These are phyloP conservation scores for Pleurozium schreberi DNA, from an alignment of 225 moss, liverwort and hornwort genomes.

Conservation along the genomic window DNA sequence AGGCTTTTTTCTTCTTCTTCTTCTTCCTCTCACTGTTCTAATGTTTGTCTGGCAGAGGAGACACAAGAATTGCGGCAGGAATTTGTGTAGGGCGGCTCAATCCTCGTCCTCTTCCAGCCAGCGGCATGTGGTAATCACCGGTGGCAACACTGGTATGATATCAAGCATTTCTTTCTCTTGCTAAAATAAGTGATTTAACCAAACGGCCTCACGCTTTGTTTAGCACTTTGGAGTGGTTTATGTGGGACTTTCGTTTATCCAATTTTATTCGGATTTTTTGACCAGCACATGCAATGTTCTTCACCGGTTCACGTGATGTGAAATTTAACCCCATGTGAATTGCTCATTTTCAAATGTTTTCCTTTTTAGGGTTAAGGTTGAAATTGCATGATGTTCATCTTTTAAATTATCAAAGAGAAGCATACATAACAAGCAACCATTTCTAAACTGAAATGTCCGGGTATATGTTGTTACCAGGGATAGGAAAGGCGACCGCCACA, in stretches of 20 bases:
- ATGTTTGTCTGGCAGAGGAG: not conserved
- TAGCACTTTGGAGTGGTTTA: not conserved
- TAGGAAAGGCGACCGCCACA: slow-evolving; percentile 73
- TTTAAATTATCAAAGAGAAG: not conserved
- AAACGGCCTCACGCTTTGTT: not conserved
- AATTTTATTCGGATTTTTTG: not conserved
- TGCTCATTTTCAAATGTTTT: not conserved
- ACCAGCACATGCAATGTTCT: not conserved
- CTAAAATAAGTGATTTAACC: not conserved
- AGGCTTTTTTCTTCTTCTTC: too few relatives aligned
- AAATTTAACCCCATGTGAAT: not conserved
- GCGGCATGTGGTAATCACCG: slow-evolving; percentile 69
- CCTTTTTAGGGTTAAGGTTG: not conserved
- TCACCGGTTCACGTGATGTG: not conserved
- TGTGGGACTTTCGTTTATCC: not conserved
- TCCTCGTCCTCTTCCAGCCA: slow-evolving; percentile 19
- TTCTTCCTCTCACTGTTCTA: not conserved
- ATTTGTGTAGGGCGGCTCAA: slow-evolving; percentile 10
- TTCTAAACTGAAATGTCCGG: not conserved
- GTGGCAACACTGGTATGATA: slow-evolving; percentile 64
- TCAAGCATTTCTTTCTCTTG: not conserved
- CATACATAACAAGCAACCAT: not conserved
- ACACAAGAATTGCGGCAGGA: not conserved
- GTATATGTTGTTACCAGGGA: slow-evolving; percentile 25
- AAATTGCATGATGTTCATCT: not conserved